Base-by-base conservation (phyloP, 371 early-diverging fungal genomes). In the Mortierella sp. region DNA sequence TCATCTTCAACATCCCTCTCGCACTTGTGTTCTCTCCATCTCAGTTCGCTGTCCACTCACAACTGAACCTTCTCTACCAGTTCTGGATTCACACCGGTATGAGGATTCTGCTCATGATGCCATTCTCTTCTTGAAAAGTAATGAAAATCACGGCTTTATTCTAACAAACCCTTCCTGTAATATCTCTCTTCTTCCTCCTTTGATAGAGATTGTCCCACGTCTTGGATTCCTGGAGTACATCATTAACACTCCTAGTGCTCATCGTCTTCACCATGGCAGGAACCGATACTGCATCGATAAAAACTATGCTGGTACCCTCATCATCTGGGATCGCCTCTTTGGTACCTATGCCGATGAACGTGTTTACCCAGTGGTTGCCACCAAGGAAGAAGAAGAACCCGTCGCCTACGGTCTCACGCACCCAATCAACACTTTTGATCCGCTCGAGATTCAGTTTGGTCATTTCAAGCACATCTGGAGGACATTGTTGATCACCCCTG, bases 281-380 rank as follows among this genome's bases (percentile, higher is more conserved):
- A 88, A 88, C 68, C 87, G 84, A 14, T 87, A 87, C 66, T 88
- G 87, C 71, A 88, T 88, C 60, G 88, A 88, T 66, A 86, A 88
- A 70, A 88, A 88, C 66, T 88, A 87, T 67, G 87, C 81, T 16
- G 88, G 85, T 18, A 85, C 86, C 1, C 76, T 88, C 52, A 87
- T 88, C 50, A 88, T 87, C 70, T 88, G 87, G 87, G 88, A 88
- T 55, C 82, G 83, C 19, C 37, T 88, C 55, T 88, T 88, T 82
- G 88, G 87, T 21, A 88, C 88, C 9, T 88, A 83, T 76, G 84
- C 83, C 30, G 63, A 74, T 26, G 88, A 88, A 30, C 72, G 80
- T 25, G 60, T 73, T 57, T 68, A 63, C 21, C 82, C 82, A 0
- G 60, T 66, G 15, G 72, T 74, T 19, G 71, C 71, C 47, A 55